Evolutionary conservation across 495 filamentous ascomycete species (phyloP).

Genomic region (Amphirosellinia nigrospora): DNA sequence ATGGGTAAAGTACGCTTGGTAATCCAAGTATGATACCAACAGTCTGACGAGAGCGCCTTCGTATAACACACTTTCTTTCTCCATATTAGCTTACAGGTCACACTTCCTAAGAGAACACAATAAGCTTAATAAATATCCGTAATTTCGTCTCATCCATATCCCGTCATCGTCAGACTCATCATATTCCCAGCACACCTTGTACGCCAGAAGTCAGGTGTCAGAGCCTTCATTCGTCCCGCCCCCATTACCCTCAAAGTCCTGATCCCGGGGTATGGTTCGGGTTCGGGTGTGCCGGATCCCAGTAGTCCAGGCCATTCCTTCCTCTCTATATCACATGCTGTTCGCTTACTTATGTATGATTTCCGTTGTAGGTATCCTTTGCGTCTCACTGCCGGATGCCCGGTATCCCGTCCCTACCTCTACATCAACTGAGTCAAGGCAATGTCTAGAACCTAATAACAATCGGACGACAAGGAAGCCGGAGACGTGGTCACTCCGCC

Average conservation of each 20-base stretch:
- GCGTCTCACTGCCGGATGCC: background rate
- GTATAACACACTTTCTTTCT: background rate
- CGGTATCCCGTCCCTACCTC: background rate
- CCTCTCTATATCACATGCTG: background rate
- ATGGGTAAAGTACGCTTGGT: background rate
- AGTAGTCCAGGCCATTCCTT: background rate
- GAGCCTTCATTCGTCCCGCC: background rate
- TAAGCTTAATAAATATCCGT: background rate
- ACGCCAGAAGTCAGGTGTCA: background rate
- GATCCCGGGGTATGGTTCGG: slow-evolving; percentile 9
- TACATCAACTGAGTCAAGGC: background rate
- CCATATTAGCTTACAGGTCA: background rate
- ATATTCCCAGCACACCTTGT: background rate
- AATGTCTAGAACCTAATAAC: background rate
- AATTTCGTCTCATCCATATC: background rate
- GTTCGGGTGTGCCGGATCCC: background rate
- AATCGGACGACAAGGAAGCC: too few species aligned
- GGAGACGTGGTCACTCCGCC: background rate
- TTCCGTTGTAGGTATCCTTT: background rate
- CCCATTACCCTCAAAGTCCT: background rate
- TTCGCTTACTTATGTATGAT: background rate
- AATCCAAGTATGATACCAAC: background rate
- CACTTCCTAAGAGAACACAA: background rate
- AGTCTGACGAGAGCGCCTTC: background rate
- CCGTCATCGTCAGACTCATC: background rate